phyloP scores from a whole-genome alignment of 192 early-diverging fungal genomes.

The Helicostylum pulchrum region DNA sequence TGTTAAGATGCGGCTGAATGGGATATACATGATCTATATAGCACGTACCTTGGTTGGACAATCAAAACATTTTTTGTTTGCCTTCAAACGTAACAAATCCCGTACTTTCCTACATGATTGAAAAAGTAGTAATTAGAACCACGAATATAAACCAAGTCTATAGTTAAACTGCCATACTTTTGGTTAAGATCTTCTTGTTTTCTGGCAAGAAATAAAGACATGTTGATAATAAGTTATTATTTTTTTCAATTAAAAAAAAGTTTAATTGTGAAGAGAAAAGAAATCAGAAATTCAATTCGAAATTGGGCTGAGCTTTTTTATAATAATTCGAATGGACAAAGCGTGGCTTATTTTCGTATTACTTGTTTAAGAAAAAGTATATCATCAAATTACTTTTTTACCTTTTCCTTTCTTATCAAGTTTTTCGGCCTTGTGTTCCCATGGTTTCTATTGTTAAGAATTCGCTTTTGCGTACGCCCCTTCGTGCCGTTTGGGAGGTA shows the following conservation, averaged over 20 bases:
- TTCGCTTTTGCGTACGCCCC: conserved; percentile 21
- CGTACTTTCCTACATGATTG: conserved; percentile 26
- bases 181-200: conserved; percentile 37
- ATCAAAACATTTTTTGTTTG: conserved; percentile 53
- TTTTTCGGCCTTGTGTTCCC: neutral
- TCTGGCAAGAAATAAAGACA: conserved; percentile 37
- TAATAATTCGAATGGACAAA: neutral
- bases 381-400: conserved; percentile 4
- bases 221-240: conserved; percentile 15
- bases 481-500: conserved; percentile 31
- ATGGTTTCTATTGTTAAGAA: neutral
- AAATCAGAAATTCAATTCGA: neutral
- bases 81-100: conserved; percentile 12
- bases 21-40: neutral
- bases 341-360: conserved; percentile 6
- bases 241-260: neutral
- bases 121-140: conserved; percentile 11
- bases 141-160: neutral
- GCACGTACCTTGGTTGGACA: conserved; percentile 44
- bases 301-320: neutral
- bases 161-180: neutral
- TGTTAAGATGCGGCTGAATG: neutral
- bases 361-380: neutral
- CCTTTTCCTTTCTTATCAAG: neutral
- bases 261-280: neutral